A percentile compares a stretch with the other conserved stretches of the same genome.
Conservation (phyloP, 148 eudicot genomes). For the Chenopodium berlandieri region DNA sequence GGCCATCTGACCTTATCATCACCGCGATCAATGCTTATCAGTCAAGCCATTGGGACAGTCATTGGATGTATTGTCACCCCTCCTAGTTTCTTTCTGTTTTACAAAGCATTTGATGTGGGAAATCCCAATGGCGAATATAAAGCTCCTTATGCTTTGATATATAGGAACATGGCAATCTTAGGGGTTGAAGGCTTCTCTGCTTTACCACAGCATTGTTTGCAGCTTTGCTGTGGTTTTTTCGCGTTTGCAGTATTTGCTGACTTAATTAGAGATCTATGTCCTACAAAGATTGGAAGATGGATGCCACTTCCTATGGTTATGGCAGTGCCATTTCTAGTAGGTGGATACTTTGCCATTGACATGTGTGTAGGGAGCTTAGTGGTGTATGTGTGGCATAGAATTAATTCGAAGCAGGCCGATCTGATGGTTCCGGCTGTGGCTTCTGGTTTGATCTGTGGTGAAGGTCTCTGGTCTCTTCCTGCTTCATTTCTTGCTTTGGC, state of each 20-base stretch:
- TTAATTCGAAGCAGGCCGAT: constrained; percentile 41
- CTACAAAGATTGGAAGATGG: constrained; percentile 46
- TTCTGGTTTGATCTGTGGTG: constrained; percentile 81
- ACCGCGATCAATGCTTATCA: constrained; percentile 66
- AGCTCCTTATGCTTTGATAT: constrained; percentile 68
- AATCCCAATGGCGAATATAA: constrained; percentile 60
- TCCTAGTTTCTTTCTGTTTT: constrained; percentile 54
- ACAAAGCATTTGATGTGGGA: constrained; percentile 69
- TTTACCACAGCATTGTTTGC: constrained; percentile 60
- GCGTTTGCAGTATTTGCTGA: constrained; percentile 48
- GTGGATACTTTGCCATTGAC: constrained; percentile 71
- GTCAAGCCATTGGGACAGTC: constrained; percentile 69
- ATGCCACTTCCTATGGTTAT: constrained; percentile 76
- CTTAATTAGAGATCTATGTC: constrained; percentile 43
- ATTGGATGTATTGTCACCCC: constrained; percentile 69
- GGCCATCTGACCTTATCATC: constrained; percentile 70
- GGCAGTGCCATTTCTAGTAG: constrained; percentile 77
- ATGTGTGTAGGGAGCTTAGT: constrained; percentile 72
- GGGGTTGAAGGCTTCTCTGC: constrained; percentile 76
- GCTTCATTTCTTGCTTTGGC: constrained; percentile 64
- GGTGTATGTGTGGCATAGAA: constrained; percentile 54
- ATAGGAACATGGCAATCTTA: constrained; percentile 76
- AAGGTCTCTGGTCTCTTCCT: constrained; percentile 75
- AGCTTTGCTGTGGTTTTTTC: constrained; percentile 64
- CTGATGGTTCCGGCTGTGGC: constrained; percentile 75